Base-by-base conservation (phyloP, 306 rosid genomes). In the Styphnolobium japonicum region DNA sequence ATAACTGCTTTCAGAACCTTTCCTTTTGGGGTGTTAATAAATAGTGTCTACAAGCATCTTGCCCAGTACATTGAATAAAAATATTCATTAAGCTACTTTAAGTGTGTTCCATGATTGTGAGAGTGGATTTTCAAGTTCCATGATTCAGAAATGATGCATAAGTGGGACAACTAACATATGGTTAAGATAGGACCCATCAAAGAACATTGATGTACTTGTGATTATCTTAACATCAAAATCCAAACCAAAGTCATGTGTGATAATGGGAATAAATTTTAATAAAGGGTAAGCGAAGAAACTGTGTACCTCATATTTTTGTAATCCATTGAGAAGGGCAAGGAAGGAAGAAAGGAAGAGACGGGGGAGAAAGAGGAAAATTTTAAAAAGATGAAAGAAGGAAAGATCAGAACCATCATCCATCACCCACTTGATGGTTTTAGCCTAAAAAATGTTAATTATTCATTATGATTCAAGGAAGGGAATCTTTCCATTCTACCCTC, bases 401-500 rank as follows among this genome's bases (percentile, higher is more conserved):
- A 68, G 21, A 42, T 82, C 79, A 73, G 82, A 77, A 71, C 78
- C 83, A 87, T 87, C 71, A 75, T 70, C 75, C 85, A 79, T 85
- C 62, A 37, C 67, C 82, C 67, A 80, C 55, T 79, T 65, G 48
- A 74, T 48, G 81, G 73, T 80, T 86, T 80, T 75, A 49, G 63
- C 63, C 61, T 71, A 16, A 67, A 11, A 65, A 68, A 51, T 52
- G 81, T 72, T 66, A 69, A 74, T 69, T 78, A 80, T 84, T 75
- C 61, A 48, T 14, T 62, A 80, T 77, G 85, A 85, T 87, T 88
- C 42, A 53, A 71, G 55, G 15, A 69, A 60, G 60, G 82, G 97
- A 88, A 91, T 91, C 88, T 91, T 87, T 85, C 83, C 93, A 93
- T 63, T 76, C 29, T 52, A 72, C 39, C 29, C 52, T 67, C 49